Conservation (phyloP, 345 rosid genomes). For the Durio zibethinus region DNA sequence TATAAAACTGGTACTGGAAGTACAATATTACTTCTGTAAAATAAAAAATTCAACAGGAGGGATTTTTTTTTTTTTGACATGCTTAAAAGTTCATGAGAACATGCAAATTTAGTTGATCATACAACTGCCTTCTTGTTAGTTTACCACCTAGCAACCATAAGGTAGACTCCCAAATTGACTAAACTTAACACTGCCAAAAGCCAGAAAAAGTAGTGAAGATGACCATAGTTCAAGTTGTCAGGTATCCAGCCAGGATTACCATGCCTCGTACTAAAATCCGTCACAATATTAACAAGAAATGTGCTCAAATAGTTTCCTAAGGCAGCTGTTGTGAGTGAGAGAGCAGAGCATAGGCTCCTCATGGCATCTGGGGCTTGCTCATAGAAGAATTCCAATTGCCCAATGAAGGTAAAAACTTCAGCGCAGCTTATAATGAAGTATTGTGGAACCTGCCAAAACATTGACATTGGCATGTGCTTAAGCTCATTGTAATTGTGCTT, state of each 20-base stretch:
- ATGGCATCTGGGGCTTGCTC: conserved; percentile 53
- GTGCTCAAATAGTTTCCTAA: conserved; percentile 47
- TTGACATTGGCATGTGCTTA: conserved; percentile 23
- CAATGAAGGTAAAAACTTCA: conserved; percentile 50
- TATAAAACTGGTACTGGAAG: neutral
- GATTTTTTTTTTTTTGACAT: neutral
- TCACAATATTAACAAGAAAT: conserved; percentile 36
- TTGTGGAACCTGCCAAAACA: conserved; percentile 34
- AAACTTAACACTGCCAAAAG: conserved; percentile 17
- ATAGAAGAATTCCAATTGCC: conserved; percentile 46
- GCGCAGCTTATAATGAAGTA: conserved; percentile 47
- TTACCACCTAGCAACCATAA: conserved; percentile 23
- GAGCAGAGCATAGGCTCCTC: conserved; percentile 52
- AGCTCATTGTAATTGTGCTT: conserved; percentile 18
- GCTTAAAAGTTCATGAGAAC: neutral
- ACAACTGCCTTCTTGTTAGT: conserved; percentile 17
- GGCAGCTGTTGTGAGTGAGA: conserved; percentile 42
- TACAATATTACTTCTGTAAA: neutral
- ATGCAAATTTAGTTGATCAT: neutral
- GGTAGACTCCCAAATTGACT: conserved; percentile 19
- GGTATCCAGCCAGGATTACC: conserved; percentile 50
- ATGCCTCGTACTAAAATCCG: conserved; percentile 30
- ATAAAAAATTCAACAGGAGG: neutral
- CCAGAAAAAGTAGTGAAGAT: conserved; percentile 46
- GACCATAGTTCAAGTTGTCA: conserved; percentile 45